Evolutionary conservation across 352 stramenopile genomes (phyloP).

Genomic region (Phytophthora capsici): DNA sequence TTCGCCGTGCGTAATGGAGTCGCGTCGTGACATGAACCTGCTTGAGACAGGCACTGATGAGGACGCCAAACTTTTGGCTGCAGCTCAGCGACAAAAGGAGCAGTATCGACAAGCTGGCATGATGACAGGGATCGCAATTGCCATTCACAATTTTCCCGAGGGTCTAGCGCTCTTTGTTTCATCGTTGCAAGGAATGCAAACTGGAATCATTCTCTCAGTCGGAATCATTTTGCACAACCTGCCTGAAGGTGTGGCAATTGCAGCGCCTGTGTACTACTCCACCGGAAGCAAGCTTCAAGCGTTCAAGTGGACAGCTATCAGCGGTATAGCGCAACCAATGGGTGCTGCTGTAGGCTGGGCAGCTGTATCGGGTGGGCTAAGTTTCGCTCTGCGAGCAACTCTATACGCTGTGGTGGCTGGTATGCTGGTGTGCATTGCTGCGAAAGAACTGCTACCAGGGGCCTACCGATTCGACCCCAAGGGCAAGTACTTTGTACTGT

Average conservation of each 20-base stretch:
- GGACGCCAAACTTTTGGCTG: slow-evolving; percentile 16
- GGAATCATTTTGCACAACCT: slow-evolving; percentile 98
- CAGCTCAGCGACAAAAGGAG: slow-evolving; percentile 34
- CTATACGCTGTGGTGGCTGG: slow-evolving; percentile 93
- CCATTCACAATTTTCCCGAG: slow-evolving; percentile 92
- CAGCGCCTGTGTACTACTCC: slow-evolving; percentile 96
- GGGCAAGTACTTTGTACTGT: slow-evolving; percentile 87
- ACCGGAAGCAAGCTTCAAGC: slow-evolving; percentile 92
- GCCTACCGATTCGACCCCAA: slow-evolving; percentile 90
- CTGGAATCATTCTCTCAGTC: slow-evolving; percentile 92
- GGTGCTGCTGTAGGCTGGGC: slow-evolving; percentile 82
- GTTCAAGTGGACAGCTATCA: slow-evolving; percentile 93
- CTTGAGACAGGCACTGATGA: slow-evolving; percentile 21
- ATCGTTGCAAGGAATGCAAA: slow-evolving; percentile 86
- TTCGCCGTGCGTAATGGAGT: slow-evolving; percentile 27
- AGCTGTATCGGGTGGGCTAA: slow-evolving; percentile 51
- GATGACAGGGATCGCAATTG: slow-evolving; percentile 89
- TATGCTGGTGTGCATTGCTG: slow-evolving; percentile 93
- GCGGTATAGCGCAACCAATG: slow-evolving; percentile 91
- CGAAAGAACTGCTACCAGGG: slow-evolving; percentile 92
- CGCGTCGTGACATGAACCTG: slow-evolving; percentile 22
- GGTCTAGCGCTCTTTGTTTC: slow-evolving; percentile 96
- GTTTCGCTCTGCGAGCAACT: slow-evolving; percentile 75
- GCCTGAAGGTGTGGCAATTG: slow-evolving; percentile 95
- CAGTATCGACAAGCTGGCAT: slow-evolving; percentile 86